Percentiles rank a stretch among this genome's conserved stretches.
Conservation (phyloP, 2,329 filamentous ascomycete species). For the Botrytis tulipae region DNA sequence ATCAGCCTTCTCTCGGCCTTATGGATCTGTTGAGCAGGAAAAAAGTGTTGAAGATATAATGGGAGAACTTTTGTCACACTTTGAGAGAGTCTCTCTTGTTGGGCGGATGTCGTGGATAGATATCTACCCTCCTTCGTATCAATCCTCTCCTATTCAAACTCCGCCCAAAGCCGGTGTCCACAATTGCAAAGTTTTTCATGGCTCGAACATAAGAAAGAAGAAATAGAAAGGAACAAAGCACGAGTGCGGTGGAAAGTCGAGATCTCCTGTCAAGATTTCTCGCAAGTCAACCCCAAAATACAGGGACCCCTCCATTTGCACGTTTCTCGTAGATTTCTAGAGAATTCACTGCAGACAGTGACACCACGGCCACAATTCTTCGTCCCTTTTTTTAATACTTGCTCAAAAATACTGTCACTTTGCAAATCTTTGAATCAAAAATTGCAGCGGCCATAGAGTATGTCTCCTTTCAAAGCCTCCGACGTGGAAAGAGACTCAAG, state of each 20-base stretch:
- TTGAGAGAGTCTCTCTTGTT: not conserved
- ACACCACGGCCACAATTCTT: constrained; percentile 25
- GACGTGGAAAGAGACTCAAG: constrained; percentile 14
- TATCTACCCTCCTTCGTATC: constrained; percentile 14
- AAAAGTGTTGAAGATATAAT: constrained; percentile 23
- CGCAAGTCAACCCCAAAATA: not conserved
- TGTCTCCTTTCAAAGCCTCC: constrained; percentile 13
- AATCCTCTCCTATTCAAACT: constrained; percentile 10
- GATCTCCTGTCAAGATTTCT: constrained; percentile 5
- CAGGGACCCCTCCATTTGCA: constrained; percentile 1
- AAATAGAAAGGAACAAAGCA: not conserved
- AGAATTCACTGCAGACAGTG: constrained; percentile 19
- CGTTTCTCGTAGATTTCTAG: not conserved
- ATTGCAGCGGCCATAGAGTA: constrained; percentile 17
- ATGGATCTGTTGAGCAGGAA: constrained; percentile 23
- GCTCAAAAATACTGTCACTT: constrained; percentile 19
- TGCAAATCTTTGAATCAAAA: constrained; percentile 22
- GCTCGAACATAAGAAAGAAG: not conserved
- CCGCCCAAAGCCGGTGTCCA: constrained; percentile 3
- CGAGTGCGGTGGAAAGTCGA: not conserved
- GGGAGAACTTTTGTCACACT: constrained; percentile 14
- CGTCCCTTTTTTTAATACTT: constrained; percentile 26
- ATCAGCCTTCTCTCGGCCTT: constrained; percentile 20
- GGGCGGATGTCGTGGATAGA: constrained; percentile 15
- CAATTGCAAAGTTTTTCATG: constrained; percentile 8